Conservation (phyloP, 169 alveolate species). For the Babesia bigemina region DNA sequence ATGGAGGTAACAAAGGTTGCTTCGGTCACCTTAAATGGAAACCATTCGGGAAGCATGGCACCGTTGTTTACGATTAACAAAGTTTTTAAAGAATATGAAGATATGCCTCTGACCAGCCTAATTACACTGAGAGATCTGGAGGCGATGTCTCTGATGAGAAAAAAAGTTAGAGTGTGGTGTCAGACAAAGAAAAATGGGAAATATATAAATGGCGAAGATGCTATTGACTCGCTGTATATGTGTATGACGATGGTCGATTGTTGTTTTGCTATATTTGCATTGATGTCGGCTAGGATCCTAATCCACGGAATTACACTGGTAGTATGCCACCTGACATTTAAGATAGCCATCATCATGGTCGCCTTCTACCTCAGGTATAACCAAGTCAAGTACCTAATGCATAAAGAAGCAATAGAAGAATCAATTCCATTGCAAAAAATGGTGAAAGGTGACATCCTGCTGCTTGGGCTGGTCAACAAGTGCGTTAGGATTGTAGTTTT, state of each 20-base stretch:
- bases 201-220: background rate
- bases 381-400: background rate
- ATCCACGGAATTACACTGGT: background rate
- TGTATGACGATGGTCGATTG: background rate
- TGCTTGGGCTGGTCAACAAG: background rate
- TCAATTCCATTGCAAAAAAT: background rate
- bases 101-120: background rate
- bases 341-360: background rate
- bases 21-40: conserved; percentile 3
- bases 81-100: conserved; percentile 21
- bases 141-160: conserved; percentile 11
- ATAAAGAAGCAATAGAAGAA: no score
- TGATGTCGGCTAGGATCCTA: background rate
- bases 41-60: background rate
- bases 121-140: conserved; percentile 12
- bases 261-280: background rate
- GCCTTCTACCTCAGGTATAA: background rate
- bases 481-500: conserved; percentile 7
- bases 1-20: conserved; percentile 17
- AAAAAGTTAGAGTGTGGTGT: conserved; percentile 15
- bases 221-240: background rate
- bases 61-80: background rate
- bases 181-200: background rate
- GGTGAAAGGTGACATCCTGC: background rate
- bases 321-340: background rate